Evolutionary conservation across 106 monocot species (phyloP).

Genomic region (Dioscorea dumetorum): DNA sequence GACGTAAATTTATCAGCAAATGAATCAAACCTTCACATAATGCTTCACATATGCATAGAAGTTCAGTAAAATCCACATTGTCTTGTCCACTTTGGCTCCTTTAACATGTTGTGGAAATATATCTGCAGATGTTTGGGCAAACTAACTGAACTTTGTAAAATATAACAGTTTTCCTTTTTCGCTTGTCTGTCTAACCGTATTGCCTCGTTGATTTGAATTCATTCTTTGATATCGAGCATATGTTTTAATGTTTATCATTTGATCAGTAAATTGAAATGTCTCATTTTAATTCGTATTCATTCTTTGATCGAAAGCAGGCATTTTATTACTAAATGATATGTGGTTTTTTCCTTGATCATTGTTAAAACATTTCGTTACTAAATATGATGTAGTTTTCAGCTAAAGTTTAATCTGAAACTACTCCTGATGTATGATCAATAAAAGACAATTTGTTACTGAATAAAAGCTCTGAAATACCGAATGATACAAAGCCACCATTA

Average conservation of each 20-base stretch:
- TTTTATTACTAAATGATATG: too few species aligned
- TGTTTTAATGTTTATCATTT: not conserved
- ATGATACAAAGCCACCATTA: constrained; percentile 76
- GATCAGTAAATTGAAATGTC: not conserved
- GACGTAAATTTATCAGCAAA: not conserved
- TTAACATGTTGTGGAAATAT: constrained; percentile 47
- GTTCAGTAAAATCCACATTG: constrained; percentile 57
- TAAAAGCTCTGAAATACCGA: constrained; percentile 33
- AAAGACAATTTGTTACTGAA: not conserved
- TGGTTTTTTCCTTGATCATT: too few species aligned
- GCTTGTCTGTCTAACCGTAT: too few species aligned
- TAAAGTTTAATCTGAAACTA: too few species aligned
- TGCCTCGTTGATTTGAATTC: too few species aligned
- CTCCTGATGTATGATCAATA: too few species aligned
- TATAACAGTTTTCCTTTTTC: too few species aligned
- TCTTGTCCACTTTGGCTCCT: constrained; percentile 39
- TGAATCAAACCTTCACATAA: not conserved
- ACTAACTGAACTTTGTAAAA: not conserved
- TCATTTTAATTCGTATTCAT: not conserved
- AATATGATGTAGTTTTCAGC: too few species aligned
- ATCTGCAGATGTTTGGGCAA: constrained; percentile 20
- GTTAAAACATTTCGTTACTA: too few species aligned
- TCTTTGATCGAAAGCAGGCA: too few species aligned
- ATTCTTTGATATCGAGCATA: too few species aligned
- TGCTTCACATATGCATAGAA: constrained; percentile 55